Conservation (phyloP, 2,329 filamentous ascomycete species). For the Aspergillus phoenicis region DNA sequence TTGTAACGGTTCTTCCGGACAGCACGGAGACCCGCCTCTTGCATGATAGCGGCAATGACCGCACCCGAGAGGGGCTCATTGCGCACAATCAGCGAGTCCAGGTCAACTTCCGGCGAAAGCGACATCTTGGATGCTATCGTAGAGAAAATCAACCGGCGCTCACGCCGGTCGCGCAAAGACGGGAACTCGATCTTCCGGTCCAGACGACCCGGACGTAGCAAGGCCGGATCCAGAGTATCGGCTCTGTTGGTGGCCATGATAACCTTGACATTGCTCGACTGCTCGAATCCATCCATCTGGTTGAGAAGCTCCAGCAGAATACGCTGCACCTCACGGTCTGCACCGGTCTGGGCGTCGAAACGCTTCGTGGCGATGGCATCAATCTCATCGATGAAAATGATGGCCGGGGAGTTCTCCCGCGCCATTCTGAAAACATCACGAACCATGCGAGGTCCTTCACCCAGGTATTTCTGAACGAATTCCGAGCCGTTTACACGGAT, state of each 20-base stretch:
- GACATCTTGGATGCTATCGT: slow-evolving; percentile 99
- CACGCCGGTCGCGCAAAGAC: slow-evolving; percentile 87
- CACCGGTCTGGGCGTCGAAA: slow-evolving; percentile 97
- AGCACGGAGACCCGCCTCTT: slow-evolving; percentile 90
- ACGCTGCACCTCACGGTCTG: slow-evolving; percentile 96
- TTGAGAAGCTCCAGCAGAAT: slow-evolving; percentile 96
- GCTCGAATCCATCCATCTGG: slow-evolving; percentile 99
- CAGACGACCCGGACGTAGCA: slow-evolving; percentile 90
- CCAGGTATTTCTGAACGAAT: slow-evolving; percentile 98
- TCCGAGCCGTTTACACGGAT: slow-evolving; percentile 98
- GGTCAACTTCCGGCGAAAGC: slow-evolving; percentile 89
- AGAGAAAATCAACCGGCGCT: slow-evolving; percentile 92
- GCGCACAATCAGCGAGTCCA: slow-evolving; percentile 93
- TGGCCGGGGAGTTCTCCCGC: slow-evolving; percentile 93
- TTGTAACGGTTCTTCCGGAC: slow-evolving; percentile 99
- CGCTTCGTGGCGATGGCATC: slow-evolving; percentile 98
- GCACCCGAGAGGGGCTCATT: slow-evolving; percentile 95
- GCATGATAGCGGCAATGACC: slow-evolving; percentile 98
- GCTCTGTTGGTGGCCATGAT: slow-evolving; percentile 99
- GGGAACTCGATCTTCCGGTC: slow-evolving; percentile 99
- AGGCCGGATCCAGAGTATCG: slow-evolving; percentile 91
- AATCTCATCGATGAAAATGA: slow-evolving; percentile 99
- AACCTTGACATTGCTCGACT: slow-evolving; percentile 98
- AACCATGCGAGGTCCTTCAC: slow-evolving; percentile 97
- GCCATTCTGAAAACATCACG: slow-evolving; percentile 99